Base-by-base conservation (phyloP, 2,329 filamentous ascomycete genomes). In the Pseudogymnoascus sp. region DNA sequence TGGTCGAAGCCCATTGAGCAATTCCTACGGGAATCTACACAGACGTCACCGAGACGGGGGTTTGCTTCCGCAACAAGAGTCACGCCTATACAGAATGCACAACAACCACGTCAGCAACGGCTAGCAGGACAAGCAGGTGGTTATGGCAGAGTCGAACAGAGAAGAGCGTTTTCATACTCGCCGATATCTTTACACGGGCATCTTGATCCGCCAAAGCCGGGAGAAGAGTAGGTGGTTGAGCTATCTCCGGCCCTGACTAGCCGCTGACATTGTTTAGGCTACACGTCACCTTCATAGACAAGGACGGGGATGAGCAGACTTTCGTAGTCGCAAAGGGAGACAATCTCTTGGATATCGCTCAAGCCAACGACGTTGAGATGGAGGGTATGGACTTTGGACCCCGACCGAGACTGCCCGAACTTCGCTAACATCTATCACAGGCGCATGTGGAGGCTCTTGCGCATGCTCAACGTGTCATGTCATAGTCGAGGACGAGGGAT, bases 291-390 rank as follows among this genome's bases (percentile, higher is more conserved):
- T 97, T 97, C 74, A 83, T 97, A 69, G 93, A 97, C 76, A 97
- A 97, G 77, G 92, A 97, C 18, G 87, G 87, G 61, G 80, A 84
- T 31, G 82, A 86, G 68, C 83, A 90, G 75, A 90, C 88, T 66
- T 85, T 97, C 71, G 86, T 88, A 65, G 93, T 97, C 7, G 81
- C 85, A 12, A 86, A 89, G 70, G 95, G 95, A 60, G 92, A 96
- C 76, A 99, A 99, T 75, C 80, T 99, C 62, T 82, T 99, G 63
- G 93, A 97, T 72, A 93, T 99, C 72, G 95, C 93, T 21, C 93
- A 97, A 75, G 91, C 89, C 54, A 85, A 97, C 76, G 93, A 97
- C 73, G 80, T 99, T 45, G 95, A 99, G 76, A 97, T 99, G 93
- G 95, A 99, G 80, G 93, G 84, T 83, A 73, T 65, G 77, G 70